Percentiles rank a stretch among this genome's conserved stretches.
Evolutionary conservation across 805 yeast species (phyloP).

Genomic region (Candida nonsorbophila): DNA sequence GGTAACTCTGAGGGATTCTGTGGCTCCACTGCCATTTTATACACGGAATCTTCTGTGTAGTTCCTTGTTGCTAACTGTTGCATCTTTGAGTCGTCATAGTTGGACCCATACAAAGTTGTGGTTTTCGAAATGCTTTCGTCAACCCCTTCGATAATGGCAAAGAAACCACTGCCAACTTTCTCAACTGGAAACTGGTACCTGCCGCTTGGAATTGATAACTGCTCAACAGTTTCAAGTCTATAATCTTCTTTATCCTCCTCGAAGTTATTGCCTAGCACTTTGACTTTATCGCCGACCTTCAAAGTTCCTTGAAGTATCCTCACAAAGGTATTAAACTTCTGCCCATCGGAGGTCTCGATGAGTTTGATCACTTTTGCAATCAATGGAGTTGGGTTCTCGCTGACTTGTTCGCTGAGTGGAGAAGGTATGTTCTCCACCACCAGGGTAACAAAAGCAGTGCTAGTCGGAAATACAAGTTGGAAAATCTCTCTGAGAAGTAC

Average conservation of each 20-base stretch:
- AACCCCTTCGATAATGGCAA: constrained; percentile 64
- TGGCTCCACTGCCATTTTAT: constrained; percentile 83
- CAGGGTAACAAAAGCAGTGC: constrained; percentile 45
- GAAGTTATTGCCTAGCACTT: constrained; percentile 52
- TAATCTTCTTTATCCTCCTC: constrained; percentile 50
- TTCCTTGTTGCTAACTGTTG: constrained; percentile 2
- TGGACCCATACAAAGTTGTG: constrained; percentile 46
- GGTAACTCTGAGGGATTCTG: constrained; percentile 74
- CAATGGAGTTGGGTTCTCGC: background rate
- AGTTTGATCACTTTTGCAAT: constrained; percentile 43
- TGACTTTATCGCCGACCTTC: constrained; percentile 40
- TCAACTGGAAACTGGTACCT: constrained; percentile 57
- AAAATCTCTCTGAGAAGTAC: constrained; percentile 54
- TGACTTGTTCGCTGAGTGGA: constrained; percentile 7
- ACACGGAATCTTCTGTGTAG: constrained; percentile 43
- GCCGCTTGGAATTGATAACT: constrained; percentile 57
- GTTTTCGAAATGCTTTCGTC: constrained; percentile 51
- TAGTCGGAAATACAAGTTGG: constrained; percentile 40
- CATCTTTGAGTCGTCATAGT: constrained; percentile 24
- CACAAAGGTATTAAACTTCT: constrained; percentile 50
- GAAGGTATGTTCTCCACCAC: constrained; percentile 25
- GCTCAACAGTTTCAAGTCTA: constrained; percentile 34
- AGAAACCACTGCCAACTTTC: constrained; percentile 57
- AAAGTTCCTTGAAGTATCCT: constrained; percentile 61
- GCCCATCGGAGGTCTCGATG: constrained; percentile 50